Evolutionary conservation across 805 yeast genomes (phyloP).

Genomic region (Cyberlindnera veronae): DNA sequence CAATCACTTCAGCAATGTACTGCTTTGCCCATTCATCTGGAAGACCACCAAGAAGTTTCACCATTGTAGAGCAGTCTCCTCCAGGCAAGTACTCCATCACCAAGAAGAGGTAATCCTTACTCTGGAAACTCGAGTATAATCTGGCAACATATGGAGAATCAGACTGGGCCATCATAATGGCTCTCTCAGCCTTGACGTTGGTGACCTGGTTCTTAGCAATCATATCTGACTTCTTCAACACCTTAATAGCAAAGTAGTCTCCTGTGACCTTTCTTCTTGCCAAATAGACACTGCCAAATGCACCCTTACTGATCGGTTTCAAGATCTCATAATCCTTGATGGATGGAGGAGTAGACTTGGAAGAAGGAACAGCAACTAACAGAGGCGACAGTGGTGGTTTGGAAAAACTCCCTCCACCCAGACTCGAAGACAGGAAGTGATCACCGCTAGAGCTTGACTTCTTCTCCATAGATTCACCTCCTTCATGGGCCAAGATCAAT

Average conservation of each 20-base stretch:
- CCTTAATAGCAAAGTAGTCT: slow-evolving; percentile 93
- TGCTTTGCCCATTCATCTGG: slow-evolving; percentile 85
- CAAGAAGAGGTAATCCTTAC: slow-evolving; percentile 76
- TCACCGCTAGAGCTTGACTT: slow-evolving; percentile 22
- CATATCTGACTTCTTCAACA: slow-evolving; percentile 90
- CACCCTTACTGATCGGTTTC: slow-evolving; percentile 94
- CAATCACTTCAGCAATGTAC: slow-evolving; percentile 85
- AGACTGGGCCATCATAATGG: slow-evolving; percentile 96
- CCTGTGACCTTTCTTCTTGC: slow-evolving; percentile 84
- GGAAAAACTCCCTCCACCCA: slow-evolving; percentile 23
- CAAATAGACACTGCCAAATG: slow-evolving; percentile 92
- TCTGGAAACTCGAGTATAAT: slow-evolving; percentile 84
- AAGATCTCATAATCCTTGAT: slow-evolving; percentile 86
- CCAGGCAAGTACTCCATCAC: slow-evolving; percentile 97
- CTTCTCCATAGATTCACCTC: slow-evolving; percentile 26
- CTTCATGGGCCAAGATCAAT: slow-evolving; percentile 45
- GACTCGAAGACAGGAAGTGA: slow-evolving; percentile 25
- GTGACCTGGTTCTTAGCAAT: slow-evolving; percentile 94
- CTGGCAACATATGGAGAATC: slow-evolving; percentile 93
- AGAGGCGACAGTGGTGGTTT: slow-evolving; percentile 81
- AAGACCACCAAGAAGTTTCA: slow-evolving; percentile 76
- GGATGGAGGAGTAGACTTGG: slow-evolving; percentile 55
- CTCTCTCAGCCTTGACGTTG: slow-evolving; percentile 91
- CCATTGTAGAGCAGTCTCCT: slow-evolving; percentile 88
- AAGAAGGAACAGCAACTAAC: slow-evolving; percentile 59